These are phyloP conservation scores for Rhizoclosmatium globosum DNA, from an alignment of 192 early-diverging fungal species.

Conservation along the genomic window DNA sequence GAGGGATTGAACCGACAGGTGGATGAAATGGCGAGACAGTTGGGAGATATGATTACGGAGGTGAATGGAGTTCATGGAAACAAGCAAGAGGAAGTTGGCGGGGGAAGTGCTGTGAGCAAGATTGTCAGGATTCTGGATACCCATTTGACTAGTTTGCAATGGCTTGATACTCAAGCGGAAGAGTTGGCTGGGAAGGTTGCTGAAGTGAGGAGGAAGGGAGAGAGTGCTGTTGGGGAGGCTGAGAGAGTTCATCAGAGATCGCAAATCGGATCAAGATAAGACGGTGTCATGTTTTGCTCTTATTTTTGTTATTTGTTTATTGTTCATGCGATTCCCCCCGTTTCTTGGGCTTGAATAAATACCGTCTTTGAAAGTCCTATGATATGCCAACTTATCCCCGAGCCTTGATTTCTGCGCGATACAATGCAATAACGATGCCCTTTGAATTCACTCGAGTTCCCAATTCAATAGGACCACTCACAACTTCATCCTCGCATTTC, in stretches of 20 bases:
- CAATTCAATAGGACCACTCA: slow-evolving; percentile 40
- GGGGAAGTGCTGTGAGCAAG: slow-evolving; percentile 64
- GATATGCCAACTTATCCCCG: no score
- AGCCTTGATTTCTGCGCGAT: slow-evolving; percentile 10
- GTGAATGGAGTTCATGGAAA: slow-evolving; percentile 69
- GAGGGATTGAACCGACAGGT: slow-evolving; percentile 87
- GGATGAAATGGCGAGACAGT: slow-evolving; percentile 82
- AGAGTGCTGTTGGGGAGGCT: slow-evolving; percentile 38
- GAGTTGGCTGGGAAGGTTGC: slow-evolving; percentile 66
- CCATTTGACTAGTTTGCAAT: slow-evolving; percentile 91
- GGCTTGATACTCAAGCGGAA: slow-evolving; percentile 81
- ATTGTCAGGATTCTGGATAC: slow-evolving; percentile 91
- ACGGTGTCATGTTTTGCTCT: not conserved
- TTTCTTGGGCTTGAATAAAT: no score
- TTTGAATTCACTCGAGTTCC: slow-evolving; percentile 44
- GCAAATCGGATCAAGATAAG: not conserved
- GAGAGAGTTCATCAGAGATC: slow-evolving; percentile 43
- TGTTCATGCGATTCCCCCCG: not conserved
- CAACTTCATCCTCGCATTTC: slow-evolving; percentile 47
- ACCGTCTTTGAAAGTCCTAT: no score
- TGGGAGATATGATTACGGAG: slow-evolving; percentile 85
- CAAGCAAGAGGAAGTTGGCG: slow-evolving; percentile 6
- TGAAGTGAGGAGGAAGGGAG: slow-evolving; percentile 52
- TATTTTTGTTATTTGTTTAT: not conserved
- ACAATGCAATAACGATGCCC: slow-evolving; percentile 48